phyloP scores from a whole-genome alignment of 192 early-diverging fungal species.

The Coemansia guatemalensis region DNA sequence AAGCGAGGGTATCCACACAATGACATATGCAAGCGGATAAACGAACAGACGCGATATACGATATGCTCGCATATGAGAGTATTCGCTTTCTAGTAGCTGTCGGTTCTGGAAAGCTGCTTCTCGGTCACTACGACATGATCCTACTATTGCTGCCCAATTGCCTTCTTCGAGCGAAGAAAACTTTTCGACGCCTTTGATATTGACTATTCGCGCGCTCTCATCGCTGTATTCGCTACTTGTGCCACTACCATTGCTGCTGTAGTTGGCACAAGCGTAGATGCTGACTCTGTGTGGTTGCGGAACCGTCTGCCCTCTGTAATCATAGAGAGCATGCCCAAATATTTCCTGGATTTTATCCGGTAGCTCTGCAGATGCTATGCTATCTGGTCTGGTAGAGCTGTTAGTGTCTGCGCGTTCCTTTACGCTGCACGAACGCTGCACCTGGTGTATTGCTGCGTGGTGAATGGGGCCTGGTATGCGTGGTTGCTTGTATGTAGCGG shows the following conservation, averaged over 20 bases:
- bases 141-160: constrained; percentile 21
- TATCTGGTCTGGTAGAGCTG: no score
- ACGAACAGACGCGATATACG: constrained; percentile 41
- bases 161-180: constrained; percentile 24
- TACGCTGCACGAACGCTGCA: background rate
- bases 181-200: constrained; percentile 4
- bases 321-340: constrained; percentile 6
- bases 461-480: background rate
- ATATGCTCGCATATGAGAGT: background rate
- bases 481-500: background rate
- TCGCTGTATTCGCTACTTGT: constrained; percentile 6
- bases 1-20: constrained; percentile 33
- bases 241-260: background rate
- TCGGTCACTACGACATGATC: constrained; percentile 15
- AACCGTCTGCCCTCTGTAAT: background rate
- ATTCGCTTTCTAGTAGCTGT: background rate
- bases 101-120: background rate
- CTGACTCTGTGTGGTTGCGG: constrained; percentile 13
- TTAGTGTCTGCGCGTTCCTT: no score
- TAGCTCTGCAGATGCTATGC: background rate
- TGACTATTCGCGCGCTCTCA: constrained; percentile 9
- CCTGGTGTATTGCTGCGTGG: background rate
- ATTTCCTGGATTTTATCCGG: constrained; percentile 18
- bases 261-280: constrained; percentile 21
- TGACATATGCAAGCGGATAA: constrained; percentile 42